Base-by-base conservation (phyloP, 441 rosid genomes). In the Pelargonium fulgidum region DNA sequence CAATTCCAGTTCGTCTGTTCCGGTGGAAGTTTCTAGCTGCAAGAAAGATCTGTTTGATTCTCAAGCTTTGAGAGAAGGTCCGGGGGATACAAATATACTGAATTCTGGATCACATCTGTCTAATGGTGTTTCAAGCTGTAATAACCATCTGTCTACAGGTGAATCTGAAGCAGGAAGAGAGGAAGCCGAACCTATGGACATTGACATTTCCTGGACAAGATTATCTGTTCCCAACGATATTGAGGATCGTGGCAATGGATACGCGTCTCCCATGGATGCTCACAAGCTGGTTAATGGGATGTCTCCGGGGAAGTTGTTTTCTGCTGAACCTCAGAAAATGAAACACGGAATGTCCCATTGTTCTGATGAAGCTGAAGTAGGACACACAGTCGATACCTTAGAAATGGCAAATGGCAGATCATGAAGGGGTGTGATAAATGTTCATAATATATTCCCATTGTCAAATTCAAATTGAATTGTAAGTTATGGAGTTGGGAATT, bases 351-450 rank as follows among this genome's bases (percentile, higher is more conserved):
- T 69, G 4, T 47, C 72, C 33, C 10, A 54, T 3, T 26, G 63
- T 10, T 58, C 42, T 74, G 73, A 42, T 16, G 84, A 72, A 19
- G 63, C 9, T n/a, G 64, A 54, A 39, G 68, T 62, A 13, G 70
- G 63, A 64, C 44, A 33, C 44, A 80, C 59, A 68, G 65, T 33
- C 6, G 71, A 66, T 71, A 75, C 69, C 71, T 80, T 79, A 50
- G 83, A 75, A 69, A 39, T 54, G 72, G 26, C 79, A 69, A 65
- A 72, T 62, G 75, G 75, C 45, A 69, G 67, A 33, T 73, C 65
- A 8, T 20, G 24, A 72, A 33, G 22, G 68, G 65, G 68, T 69
- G 76, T 68, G 45, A 64, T 78, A 66, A 70, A 70, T 77, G 52
- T 59, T 75, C 26, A 74, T 65, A 22, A 11, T 68, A 6, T 50